Conservation (phyloP, 1,284 basidiomycete species). For the Naganishia cerealis region DNA sequence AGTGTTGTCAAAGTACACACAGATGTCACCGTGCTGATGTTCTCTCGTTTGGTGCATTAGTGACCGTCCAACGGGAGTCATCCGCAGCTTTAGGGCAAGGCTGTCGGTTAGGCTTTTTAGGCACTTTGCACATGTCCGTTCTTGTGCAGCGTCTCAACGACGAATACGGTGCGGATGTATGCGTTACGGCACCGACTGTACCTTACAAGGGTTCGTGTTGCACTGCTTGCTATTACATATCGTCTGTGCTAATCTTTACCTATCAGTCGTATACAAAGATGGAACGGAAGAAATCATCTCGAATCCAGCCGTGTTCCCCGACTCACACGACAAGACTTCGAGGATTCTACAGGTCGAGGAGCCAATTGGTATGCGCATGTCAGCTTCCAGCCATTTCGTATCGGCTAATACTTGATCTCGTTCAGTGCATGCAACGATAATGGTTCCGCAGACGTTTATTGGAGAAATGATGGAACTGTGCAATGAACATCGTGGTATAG, state of each 20-base stretch:
- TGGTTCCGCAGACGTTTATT: slow-evolving; percentile 86
- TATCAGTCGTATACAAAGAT: slow-evolving; percentile 70
- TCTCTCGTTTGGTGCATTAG: slow-evolving; percentile 57
- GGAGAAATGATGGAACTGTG: slow-evolving; percentile 91
- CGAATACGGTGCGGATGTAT: slow-evolving; percentile 86
- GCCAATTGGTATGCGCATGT: slow-evolving; percentile 60
- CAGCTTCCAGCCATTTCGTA: background rate
- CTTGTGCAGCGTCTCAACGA: slow-evolving; percentile 90
- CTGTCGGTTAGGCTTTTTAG: slow-evolving; percentile 89
- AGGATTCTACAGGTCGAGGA: slow-evolving; percentile 77
- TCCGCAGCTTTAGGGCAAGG: slow-evolving; percentile 94
- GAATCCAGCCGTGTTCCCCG: slow-evolving; percentile 91
- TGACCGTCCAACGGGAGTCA: slow-evolving; percentile 87
- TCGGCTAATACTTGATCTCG: background rate
- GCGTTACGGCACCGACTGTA: slow-evolving; percentile 88
- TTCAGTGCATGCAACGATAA: slow-evolving; percentile 77
- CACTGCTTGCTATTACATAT: background rate
- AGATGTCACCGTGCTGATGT: background rate
- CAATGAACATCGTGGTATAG: slow-evolving; percentile 67
- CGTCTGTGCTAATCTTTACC: background rate
- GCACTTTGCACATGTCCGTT: slow-evolving; percentile 92
- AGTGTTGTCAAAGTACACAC: slow-evolving; percentile 6
- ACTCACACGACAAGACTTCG: slow-evolving; percentile 64
- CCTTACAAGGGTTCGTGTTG: slow-evolving; percentile 73
- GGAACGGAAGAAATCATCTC: slow-evolving; percentile 68